Base-by-base conservation (phyloP, 2,329 filamentous ascomycete species). In the Ceratocystis variospora region DNA sequence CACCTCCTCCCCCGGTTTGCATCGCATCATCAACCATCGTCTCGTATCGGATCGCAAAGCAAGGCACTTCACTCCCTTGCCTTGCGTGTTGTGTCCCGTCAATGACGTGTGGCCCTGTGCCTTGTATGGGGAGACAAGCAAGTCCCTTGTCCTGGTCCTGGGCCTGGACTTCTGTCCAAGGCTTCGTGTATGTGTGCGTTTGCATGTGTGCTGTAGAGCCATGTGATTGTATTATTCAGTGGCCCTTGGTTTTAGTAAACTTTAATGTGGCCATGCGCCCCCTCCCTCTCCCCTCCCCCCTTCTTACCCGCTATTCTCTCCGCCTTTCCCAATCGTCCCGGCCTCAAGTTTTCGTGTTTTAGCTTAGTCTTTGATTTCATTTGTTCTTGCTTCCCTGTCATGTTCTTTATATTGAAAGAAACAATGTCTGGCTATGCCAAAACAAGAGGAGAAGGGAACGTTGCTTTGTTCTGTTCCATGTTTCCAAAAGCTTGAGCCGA, bases 41-140 rank as follows among this genome's bases (percentile, higher is more conserved):
- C 48, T 53, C 48, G 48, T 53, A 53, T 53, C 48, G 48, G 19
- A 53, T 53, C 1, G 19, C 22, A 53, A 53, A 28, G 48, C 25
- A 62, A 12, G 28, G 33, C 61, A 44, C 61, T 46, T n/a, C 19
- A 63, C 45, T 50, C 61, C 61, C 61, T 63, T 44, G 61, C 61
- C 17, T 63, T 44, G 61, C n/a, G 19, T 62, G 41, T 48, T 48
- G 31, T 31, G 10, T 63, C 44, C 61, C 44, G 61, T 48, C 45
- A 41, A 63, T 46, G 61, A 63, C 61, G 48, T 63, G 61, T 63
- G 44, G 61, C 44, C 59, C 25, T 62, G 33, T 28, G 61, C 44
- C 37, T 46, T 62, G 33, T 28, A 45, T 15, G 61, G n/a, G 25
- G 22, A 33, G 33, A 15, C 37, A 19, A 22, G 44, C 37, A 41